Conservation (phyloP, 495 filamentous ascomycete genomes). For the Penicillium arizonense region DNA sequence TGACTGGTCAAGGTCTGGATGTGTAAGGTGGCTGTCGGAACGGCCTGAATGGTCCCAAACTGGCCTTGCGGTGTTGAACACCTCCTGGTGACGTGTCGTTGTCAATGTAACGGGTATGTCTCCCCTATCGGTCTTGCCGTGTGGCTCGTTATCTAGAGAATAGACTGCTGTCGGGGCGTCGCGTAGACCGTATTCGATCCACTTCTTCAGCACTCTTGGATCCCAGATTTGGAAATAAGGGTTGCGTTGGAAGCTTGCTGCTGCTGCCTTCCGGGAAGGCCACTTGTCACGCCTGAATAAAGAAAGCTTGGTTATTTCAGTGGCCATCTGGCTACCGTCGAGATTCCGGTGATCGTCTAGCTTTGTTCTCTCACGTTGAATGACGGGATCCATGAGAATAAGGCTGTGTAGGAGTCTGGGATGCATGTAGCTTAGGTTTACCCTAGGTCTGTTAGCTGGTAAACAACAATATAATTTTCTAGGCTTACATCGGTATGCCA, state of each 20-base stretch:
- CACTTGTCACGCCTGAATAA: constrained; percentile 59
- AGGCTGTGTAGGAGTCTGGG: constrained; percentile 68
- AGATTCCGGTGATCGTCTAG: too few relatives aligned
- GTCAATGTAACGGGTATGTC: constrained; percentile 44
- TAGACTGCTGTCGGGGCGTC: constrained; percentile 47
- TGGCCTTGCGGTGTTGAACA: constrained; percentile 24
- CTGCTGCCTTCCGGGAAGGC: constrained; percentile 52
- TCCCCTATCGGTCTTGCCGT: too few relatives aligned
- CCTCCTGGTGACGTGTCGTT: constrained; percentile 61
- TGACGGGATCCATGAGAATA: constrained; percentile 69
- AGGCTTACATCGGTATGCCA: constrained; percentile 48
- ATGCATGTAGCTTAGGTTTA: constrained; percentile 59
- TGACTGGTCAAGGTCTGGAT: too few relatives aligned
- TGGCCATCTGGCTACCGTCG: background rate
- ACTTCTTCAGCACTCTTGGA: constrained; percentile 55
- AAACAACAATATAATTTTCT: constrained; percentile 33
- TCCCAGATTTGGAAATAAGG: constrained; percentile 57
- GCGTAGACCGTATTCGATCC: constrained; percentile 53
- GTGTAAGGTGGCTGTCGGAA: too few relatives aligned
- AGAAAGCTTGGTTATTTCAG: constrained; percentile 23
- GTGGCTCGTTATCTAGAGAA: background rate
- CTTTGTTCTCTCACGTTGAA: constrained; percentile 36
- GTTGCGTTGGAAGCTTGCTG: constrained; percentile 43
- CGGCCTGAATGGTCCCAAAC: too few relatives aligned
- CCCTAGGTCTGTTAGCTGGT: constrained; percentile 14